phyloP scores from a whole-genome alignment of 139 green algal genomes.

The Chlamydomonas eustigma region DNA sequence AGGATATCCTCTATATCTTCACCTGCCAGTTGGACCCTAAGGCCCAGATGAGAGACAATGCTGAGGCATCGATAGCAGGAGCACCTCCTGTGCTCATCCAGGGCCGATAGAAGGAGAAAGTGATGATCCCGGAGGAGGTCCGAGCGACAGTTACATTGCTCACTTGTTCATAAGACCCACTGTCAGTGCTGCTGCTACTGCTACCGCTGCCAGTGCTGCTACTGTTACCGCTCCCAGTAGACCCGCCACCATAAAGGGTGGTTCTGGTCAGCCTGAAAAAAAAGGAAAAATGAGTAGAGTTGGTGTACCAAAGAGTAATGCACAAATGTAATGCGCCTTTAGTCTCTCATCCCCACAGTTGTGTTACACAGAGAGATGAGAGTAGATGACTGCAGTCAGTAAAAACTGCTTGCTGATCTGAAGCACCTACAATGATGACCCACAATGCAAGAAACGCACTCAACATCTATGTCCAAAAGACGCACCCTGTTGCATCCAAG shows the following conservation, averaged over 20 bases:
- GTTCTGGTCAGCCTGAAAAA: too few relatives aligned
- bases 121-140: not conserved
- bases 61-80: not conserved
- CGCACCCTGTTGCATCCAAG: not conserved
- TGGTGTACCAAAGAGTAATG: too few relatives aligned
- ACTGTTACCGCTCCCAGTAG: not conserved
- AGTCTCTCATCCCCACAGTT: too few relatives aligned
- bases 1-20: not conserved
- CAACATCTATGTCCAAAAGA: not conserved
- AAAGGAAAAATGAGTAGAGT: too few relatives aligned
- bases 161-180: not conserved
- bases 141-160: not conserved
- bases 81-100: not conserved
- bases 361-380: too few relatives aligned
- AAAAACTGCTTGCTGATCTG: not conserved
- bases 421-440: constrained; percentile 1
- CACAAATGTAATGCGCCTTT: too few relatives aligned
- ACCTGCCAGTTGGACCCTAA: not conserved
- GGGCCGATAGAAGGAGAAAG: not conserved
- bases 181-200: not conserved
- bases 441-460: not conserved
- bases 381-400: not conserved
- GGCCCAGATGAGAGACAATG: not conserved
- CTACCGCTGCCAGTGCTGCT: not conserved
- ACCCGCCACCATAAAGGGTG: too few relatives aligned